phyloP scores from a whole-genome alignment of 345 rosid species.

The Citrus inodora region DNA sequence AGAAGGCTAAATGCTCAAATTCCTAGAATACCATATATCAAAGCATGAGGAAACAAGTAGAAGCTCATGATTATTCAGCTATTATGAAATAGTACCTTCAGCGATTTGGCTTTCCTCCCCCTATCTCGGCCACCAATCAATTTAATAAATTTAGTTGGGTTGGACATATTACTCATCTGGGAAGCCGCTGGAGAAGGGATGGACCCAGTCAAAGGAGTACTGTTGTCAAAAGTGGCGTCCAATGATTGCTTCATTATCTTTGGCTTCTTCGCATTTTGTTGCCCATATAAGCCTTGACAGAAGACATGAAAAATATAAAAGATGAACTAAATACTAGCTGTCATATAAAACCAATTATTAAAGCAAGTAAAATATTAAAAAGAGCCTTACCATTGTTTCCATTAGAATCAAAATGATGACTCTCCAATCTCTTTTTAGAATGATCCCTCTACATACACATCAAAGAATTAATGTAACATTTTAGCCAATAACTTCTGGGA shows the following conservation, averaged over 20 bases:
- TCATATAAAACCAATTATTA: constrained; percentile 13
- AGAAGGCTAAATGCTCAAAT: constrained; percentile 24
- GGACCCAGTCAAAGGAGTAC: constrained; percentile 52
- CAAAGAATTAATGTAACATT: not conserved
- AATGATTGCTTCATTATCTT: constrained; percentile 61
- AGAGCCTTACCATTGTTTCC: constrained; percentile 56
- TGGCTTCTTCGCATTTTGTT: constrained; percentile 68
- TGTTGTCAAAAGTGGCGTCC: constrained; percentile 62
- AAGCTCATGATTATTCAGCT: not conserved
- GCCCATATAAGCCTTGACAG: constrained; percentile 65
- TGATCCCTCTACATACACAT: constrained; percentile 59
- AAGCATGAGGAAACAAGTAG: constrained; percentile 14
- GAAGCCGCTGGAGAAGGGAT: constrained; percentile 84
- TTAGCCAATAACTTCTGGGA: not conserved
- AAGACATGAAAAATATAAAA: constrained; percentile 23
- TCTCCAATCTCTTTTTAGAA: constrained; percentile 71
- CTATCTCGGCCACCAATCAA: constrained; percentile 67
- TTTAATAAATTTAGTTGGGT: constrained; percentile 71
- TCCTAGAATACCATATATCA: constrained; percentile 5
- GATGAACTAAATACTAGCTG: constrained; percentile 10
- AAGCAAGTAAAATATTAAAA: constrained; percentile 18
- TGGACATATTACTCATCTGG: constrained; percentile 94
- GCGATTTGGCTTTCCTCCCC: constrained; percentile 70
- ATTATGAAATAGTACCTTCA: constrained; percentile 56
- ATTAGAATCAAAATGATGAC: constrained; percentile 68